Percentiles rank a stretch among this genome's conserved stretches.
Conservation (phyloP, 2,329 filamentous ascomycete species). For the Diaporthe citri region DNA sequence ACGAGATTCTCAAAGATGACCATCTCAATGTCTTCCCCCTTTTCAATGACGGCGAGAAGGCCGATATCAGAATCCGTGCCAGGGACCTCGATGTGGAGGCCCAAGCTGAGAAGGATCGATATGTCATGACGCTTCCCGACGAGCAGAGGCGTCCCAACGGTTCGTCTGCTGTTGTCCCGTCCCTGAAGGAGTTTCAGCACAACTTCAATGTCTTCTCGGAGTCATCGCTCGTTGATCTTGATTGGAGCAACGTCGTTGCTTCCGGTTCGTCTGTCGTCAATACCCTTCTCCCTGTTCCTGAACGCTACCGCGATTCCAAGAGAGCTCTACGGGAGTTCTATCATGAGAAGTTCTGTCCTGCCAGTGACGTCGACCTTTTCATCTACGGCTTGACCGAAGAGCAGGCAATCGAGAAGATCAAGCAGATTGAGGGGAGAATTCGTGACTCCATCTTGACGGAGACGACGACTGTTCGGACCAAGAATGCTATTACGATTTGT, state of each 20-base stretch:
- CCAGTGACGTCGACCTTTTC: constrained; percentile 90
- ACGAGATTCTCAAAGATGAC: constrained; percentile 67
- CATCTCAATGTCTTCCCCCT: constrained; percentile 75
- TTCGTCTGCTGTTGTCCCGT: constrained; percentile 75
- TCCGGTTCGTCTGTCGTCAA: constrained; percentile 87
- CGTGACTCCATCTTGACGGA: constrained; percentile 85
- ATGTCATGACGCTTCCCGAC: constrained; percentile 76
- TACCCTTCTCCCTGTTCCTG: constrained; percentile 78
- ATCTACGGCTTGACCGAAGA: constrained; percentile 84
- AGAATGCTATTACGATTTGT: constrained; percentile 86
- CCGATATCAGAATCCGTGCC: constrained; percentile 71
- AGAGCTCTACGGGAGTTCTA: constrained; percentile 78
- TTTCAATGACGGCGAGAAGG: constrained; percentile 67
- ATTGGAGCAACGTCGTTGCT: constrained; percentile 86
- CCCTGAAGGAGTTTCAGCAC: constrained; percentile 77
- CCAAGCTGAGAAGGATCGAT: constrained; percentile 70
- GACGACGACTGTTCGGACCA: constrained; percentile 85
- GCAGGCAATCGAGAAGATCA: constrained; percentile 85
- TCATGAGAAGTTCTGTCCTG: constrained; percentile 83
- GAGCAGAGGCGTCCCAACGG: constrained; percentile 72
- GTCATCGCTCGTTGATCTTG: constrained; percentile 78
- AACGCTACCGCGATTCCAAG: constrained; percentile 72
- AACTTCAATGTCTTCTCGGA: constrained; percentile 90
- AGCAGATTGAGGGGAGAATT: constrained; percentile 81
- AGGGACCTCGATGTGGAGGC: constrained; percentile 70